Conservation (phyloP, 1,284 basidiomycete species). For the Trichosporon inkin region DNA sequence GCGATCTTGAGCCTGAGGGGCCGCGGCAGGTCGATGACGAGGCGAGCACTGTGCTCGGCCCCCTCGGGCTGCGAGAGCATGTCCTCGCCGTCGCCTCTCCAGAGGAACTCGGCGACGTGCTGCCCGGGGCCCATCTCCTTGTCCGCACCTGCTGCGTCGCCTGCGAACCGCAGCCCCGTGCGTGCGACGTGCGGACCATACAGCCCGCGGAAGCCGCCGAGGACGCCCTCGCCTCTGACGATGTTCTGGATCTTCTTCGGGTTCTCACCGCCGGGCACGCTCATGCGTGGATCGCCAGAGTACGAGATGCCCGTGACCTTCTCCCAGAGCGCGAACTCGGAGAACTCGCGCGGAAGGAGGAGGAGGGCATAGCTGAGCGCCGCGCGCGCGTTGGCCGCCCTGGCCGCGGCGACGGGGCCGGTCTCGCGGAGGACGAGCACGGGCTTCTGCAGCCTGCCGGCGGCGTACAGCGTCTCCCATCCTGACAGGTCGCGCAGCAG, state of each 20-base stretch:
- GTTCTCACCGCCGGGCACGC: constrained; percentile 84
- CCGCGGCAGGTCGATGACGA: constrained; percentile 70
- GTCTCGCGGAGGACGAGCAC: constrained; percentile 82
- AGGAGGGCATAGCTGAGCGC: constrained; percentile 76
- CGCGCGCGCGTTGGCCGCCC: constrained; percentile 87
- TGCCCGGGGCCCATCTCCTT: constrained; percentile 24
- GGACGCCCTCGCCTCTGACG: constrained; percentile 64
- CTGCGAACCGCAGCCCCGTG: constrained; percentile 33
- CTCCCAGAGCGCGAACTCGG: constrained; percentile 77
- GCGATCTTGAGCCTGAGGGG: constrained; percentile 51
- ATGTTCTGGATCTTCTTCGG: constrained; percentile 91
- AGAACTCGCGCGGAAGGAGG: constrained; percentile 60
- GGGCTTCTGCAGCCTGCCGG: constrained; percentile 96
- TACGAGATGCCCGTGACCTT: constrained; percentile 85
- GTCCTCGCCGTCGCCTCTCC: not conserved
- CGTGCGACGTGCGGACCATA: constrained; percentile 76
- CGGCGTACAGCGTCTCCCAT: constrained; percentile 90
- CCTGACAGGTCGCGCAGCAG: constrained; percentile 84
- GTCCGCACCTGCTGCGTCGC: constrained; percentile 5
- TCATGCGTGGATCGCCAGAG: constrained; percentile 81
- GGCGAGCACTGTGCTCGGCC: constrained; percentile 62
- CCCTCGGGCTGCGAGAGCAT: constrained; percentile 60
- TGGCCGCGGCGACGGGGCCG: constrained; percentile 80
- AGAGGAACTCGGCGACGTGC: constrained; percentile 13
- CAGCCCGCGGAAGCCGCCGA: constrained; percentile 76